phyloP scores from a whole-genome alignment of 2,329 filamentous ascomycete genomes.

The Salinomyces thailandicus region DNA sequence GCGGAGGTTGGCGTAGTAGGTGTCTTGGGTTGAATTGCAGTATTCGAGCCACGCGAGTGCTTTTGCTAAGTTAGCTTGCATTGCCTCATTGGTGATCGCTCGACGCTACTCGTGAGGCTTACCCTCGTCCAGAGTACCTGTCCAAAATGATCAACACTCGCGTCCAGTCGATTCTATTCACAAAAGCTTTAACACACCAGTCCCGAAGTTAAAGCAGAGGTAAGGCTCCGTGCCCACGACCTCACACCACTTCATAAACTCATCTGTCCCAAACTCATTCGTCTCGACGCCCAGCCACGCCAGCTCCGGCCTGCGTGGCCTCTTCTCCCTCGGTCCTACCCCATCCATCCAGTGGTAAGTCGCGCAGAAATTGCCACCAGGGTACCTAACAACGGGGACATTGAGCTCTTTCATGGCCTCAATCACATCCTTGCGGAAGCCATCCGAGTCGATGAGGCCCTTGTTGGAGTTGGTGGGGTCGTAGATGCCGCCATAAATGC shows the following conservation, averaged over 20 bases:
- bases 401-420: slow-evolving; percentile 62
- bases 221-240: slow-evolving; percentile 67
- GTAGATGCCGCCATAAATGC: slow-evolving; percentile 80
- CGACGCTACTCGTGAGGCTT: too few relatives aligned
- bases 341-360: slow-evolving; percentile 82
- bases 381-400: slow-evolving; percentile 68
- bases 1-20: slow-evolving; percentile 71
- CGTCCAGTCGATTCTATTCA: too few relatives aligned
- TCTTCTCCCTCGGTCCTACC: slow-evolving; percentile 59
- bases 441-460: slow-evolving; percentile 59
- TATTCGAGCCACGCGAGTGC: slow-evolving; percentile 73
- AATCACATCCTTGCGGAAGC: slow-evolving; percentile 71
- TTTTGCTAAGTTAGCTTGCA: too few relatives aligned
- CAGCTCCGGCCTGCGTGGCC: slow-evolving; percentile 58
- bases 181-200: slow-evolving; percentile 37
- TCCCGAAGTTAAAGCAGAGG: slow-evolving; percentile 71
- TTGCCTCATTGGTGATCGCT: too few relatives aligned
- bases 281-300: slow-evolving; percentile 69
- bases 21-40: slow-evolving; percentile 68
- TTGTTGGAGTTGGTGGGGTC: slow-evolving; percentile 54
- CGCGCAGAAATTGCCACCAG: slow-evolving; percentile 73
- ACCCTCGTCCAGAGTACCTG: slow-evolving; percentile 43
- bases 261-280: slow-evolving; percentile 75
- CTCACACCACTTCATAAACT: slow-evolving; percentile 75
- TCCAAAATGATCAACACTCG: slow-evolving; percentile 7